These are phyloP conservation scores for Mycena maculata DNA, from an alignment of 768 basidiomycete species.

Conservation along the genomic window DNA sequence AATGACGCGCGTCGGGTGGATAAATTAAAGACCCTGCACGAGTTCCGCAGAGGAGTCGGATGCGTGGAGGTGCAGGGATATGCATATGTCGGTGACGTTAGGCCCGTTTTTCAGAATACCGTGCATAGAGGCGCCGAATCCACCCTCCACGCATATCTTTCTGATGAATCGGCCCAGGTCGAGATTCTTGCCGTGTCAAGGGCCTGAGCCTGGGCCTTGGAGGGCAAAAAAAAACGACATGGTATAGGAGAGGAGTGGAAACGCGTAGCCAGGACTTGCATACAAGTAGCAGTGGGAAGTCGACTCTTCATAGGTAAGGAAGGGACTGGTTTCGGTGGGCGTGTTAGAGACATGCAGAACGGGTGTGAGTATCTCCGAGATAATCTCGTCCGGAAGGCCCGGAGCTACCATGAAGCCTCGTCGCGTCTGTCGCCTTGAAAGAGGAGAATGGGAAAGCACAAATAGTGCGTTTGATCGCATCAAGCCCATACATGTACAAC, in stretches of 20 bases:
- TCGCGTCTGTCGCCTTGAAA: too few relatives aligned
- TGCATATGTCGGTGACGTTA: not conserved
- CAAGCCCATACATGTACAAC: too few relatives aligned
- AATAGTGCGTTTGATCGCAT: too few relatives aligned
- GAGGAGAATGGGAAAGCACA: too few relatives aligned
- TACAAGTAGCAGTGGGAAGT: too few relatives aligned
- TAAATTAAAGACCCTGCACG: not conserved
- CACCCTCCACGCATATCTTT: conserved; percentile 18
- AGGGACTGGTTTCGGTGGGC: too few relatives aligned
- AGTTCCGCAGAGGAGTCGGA: not conserved
- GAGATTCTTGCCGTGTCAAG: not conserved
- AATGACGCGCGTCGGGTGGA: conserved; percentile 1
- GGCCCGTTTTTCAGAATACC: conserved; percentile 1
- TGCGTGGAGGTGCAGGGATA: not conserved
- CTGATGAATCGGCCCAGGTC: conserved; percentile 14
- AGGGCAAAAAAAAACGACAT: conserved; percentile 7
- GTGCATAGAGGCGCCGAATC: conserved; percentile 8
- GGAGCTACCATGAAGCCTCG: too few relatives aligned
- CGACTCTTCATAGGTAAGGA: too few relatives aligned
- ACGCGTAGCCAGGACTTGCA: conserved; percentile 20
- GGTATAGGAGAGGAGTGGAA: conserved; percentile 5
- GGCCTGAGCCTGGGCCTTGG: conserved; percentile 12
- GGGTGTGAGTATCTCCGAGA: too few relatives aligned
- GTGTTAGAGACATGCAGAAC: too few relatives aligned
- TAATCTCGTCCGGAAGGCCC: too few relatives aligned